Percentiles rank a stretch among this genome's conserved stretches.
Conservation (phyloP, 179 eudicot species). For the Beta macrorhiza region DNA sequence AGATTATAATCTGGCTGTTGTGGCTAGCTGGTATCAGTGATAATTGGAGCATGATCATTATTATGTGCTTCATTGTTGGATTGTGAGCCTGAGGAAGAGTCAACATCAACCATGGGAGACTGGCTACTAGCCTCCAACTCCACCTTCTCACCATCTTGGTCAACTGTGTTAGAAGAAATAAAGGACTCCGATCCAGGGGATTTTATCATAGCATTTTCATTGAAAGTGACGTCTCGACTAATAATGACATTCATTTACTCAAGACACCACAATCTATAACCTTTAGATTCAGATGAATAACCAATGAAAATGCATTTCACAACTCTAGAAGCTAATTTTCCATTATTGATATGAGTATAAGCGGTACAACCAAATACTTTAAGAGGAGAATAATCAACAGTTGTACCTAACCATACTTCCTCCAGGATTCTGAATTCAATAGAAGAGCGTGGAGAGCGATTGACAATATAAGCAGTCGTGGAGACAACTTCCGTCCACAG, state of each 20-base stretch:
- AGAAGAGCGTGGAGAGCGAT: not conserved
- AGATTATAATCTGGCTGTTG: not conserved
- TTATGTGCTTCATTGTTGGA: not conserved
- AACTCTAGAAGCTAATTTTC: slow-evolving; percentile 9
- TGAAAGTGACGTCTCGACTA: no score
- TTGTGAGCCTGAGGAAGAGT: not conserved
- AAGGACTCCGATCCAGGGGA: no score
- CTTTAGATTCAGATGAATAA: not conserved
- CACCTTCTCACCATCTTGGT: no score
- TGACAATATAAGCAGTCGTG: not conserved
- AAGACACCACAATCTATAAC: not conserved
- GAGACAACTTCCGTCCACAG: not conserved
- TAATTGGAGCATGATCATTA: not conserved
- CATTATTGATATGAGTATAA: slow-evolving; percentile 11
- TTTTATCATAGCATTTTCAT: no score
- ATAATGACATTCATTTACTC: no score
- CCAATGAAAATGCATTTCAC: slow-evolving; percentile 1
- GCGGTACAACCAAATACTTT: slow-evolving; percentile 13
- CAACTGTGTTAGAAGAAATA: no score
- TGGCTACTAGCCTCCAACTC: no score
- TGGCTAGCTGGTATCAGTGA: not conserved
- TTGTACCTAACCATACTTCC: not conserved
- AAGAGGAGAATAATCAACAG: not conserved
- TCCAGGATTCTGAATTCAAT: not conserved
- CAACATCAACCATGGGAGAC: not conserved